These are phyloP conservation scores for Pseudogymnoascus sp. DNA, from an alignment of 2,329 filamentous ascomycete species.

Conservation along the genomic window DNA sequence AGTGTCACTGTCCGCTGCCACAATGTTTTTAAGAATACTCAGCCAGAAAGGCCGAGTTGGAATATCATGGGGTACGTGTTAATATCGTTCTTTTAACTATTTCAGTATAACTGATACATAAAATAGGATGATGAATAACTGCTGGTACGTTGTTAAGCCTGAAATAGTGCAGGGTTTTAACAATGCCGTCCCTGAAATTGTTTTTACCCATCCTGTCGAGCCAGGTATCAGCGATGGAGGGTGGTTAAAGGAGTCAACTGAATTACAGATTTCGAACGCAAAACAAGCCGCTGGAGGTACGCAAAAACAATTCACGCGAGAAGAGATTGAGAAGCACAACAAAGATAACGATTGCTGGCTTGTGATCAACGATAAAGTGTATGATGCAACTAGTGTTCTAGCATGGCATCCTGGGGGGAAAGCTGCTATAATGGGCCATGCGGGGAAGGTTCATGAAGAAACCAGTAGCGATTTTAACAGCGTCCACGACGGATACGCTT, in stretches of 20 bases:
- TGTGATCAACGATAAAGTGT: conserved; percentile 44
- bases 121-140: conserved; percentile 46
- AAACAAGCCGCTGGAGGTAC: conserved; percentile 38
- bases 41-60: conserved; percentile 39
- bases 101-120: not conserved
- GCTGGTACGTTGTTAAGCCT: conserved; percentile 38
- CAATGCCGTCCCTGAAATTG: conserved; percentile 20
- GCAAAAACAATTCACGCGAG: conserved; percentile 42
- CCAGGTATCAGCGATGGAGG: conserved; percentile 36
- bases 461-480: conserved; percentile 42
- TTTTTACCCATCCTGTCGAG: conserved; percentile 41
- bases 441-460: conserved; percentile 40
- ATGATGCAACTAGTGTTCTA: conserved; percentile 40
- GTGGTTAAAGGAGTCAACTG: conserved; percentile 43
- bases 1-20: conserved; percentile 40
- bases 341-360: conserved; percentile 44
- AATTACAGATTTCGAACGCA: conserved; percentile 36
- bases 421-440: conserved; percentile 40
- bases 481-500: conserved; percentile 44
- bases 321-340: conserved; percentile 46
- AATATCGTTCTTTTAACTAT: not conserved
- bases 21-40: conserved; percentile 43
- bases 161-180: conserved; percentile 25
- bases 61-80: conserved; percentile 35
- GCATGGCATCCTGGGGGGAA: conserved; percentile 43